A percentile compares a stretch with the other conserved stretches of the same genome.
These are phyloP conservation scores for Leccinum aurantiacum DNA, from an alignment of 768 basidiomycete genomes.

Conservation along the genomic window DNA sequence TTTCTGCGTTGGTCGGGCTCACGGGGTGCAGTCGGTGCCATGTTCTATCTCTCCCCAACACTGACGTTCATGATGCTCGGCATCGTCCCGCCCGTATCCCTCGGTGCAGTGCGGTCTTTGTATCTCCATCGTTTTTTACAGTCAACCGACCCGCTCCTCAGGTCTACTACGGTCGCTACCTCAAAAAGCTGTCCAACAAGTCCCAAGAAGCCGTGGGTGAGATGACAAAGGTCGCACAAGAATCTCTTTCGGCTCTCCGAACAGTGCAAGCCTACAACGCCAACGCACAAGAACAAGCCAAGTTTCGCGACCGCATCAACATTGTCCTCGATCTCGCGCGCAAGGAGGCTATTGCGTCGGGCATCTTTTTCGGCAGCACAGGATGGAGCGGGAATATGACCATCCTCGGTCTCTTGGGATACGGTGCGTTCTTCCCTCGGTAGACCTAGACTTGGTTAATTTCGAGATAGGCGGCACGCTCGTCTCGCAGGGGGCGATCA, in stretches of 20 bases:
- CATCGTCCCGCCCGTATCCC: constrained; percentile 84
- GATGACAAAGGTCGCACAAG: constrained; percentile 89
- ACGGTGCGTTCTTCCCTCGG: constrained; percentile 54
- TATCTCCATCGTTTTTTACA: background rate
- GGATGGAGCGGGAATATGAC: constrained; percentile 95
- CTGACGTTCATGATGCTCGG: constrained; percentile 91
- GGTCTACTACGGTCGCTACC: constrained; percentile 51
- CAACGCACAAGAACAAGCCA: constrained; percentile 66
- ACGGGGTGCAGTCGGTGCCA: background rate
- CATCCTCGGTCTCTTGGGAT: constrained; percentile 83
- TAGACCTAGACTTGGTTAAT: background rate
- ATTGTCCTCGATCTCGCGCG: constrained; percentile 72
- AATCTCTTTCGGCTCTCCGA: constrained; percentile 82
- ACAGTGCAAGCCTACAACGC: constrained; percentile 95
- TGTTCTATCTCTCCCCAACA: constrained; percentile 49
- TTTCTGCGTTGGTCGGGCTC: background rate
- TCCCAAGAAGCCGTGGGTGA: constrained; percentile 96
- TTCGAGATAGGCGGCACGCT: constrained; percentile 73
- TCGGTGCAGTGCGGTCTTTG: constrained; percentile 61
- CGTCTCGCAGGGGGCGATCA: constrained; percentile 83
- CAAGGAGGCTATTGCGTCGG: constrained; percentile 87
- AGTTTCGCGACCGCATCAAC: constrained; percentile 68
- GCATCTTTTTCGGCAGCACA: constrained; percentile 89
- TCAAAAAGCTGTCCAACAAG: constrained; percentile 85
- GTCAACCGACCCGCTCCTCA: constrained; percentile 5